Conservation (phyloP, 495 filamentous ascomycete species). For the Chaetomium fimeti region DNA sequence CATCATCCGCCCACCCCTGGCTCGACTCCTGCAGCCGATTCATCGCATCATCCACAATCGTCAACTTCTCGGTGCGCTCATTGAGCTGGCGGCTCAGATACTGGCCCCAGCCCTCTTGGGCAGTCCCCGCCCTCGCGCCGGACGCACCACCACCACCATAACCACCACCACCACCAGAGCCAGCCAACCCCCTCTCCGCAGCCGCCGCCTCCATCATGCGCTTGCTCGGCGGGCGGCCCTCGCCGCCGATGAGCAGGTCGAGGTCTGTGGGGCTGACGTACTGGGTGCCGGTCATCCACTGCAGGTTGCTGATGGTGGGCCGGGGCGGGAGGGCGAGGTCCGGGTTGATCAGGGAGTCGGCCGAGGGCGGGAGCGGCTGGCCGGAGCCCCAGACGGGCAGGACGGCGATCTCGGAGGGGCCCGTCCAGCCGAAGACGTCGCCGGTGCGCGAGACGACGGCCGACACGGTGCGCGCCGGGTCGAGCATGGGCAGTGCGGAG, state of each 20-base stretch:
- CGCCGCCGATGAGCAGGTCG: constrained; percentile 86
- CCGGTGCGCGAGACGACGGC: constrained; percentile 70
- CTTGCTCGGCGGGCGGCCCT: constrained; percentile 78
- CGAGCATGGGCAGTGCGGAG: constrained; percentile 61
- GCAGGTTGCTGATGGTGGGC: constrained; percentile 92
- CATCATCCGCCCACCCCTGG: constrained; percentile 78
- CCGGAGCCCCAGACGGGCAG: constrained; percentile 80
- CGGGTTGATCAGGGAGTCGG: constrained; percentile 76
- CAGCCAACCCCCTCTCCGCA: constrained; percentile 41
- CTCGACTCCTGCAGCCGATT: constrained; percentile 75
- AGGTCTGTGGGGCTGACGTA: constrained; percentile 86
- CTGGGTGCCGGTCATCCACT: constrained; percentile 96
- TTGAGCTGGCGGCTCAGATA: constrained; percentile 79
- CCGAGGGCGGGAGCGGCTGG: constrained; percentile 43
- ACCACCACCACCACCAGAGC: constrained; percentile 53
- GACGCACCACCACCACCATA: constrained; percentile 45
- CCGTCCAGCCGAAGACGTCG: constrained; percentile 83
- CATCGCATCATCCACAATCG: constrained; percentile 78
- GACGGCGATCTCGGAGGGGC: constrained; percentile 78
- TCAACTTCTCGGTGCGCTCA: constrained; percentile 84
- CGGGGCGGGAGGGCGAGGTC: constrained; percentile 68
- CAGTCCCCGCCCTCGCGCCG: constrained; percentile 48
- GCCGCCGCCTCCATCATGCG: constrained; percentile 59
- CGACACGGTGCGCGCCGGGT: constrained; percentile 66
- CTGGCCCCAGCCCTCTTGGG: constrained; percentile 56